These are phyloP conservation scores for Cryptococcus sp. DNA, from an alignment of 1,284 basidiomycete genomes.

Conservation along the genomic window DNA sequence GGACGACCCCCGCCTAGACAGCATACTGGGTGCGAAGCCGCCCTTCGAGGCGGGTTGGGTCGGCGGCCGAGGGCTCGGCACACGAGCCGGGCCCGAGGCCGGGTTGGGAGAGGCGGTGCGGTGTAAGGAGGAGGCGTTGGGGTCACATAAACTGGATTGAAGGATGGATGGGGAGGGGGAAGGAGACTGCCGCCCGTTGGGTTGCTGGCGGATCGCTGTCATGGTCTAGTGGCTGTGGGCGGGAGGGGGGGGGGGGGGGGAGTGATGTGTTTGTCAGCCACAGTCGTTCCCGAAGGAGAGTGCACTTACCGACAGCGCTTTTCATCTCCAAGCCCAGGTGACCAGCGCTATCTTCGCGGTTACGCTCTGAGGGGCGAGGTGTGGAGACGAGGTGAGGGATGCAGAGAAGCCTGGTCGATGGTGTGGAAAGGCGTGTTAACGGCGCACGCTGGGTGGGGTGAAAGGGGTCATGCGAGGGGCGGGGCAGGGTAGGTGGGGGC, in stretches of 20 bases:
- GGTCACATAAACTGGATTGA: constrained; percentile 3
- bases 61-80: constrained; percentile 12
- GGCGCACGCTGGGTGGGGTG: no score
- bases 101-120: constrained; percentile 2
- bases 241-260: no score
- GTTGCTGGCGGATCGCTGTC: constrained; percentile 5
- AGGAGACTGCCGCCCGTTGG: background rate
- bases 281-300: no score
- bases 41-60: constrained; percentile 26
- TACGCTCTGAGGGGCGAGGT: no score
- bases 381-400: no score
- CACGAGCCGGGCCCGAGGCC: constrained; percentile 2
- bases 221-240: constrained; percentile 1
- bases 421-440: no score
- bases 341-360: no score
- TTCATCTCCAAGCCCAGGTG: no score
- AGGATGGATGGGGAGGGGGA: constrained; percentile 4
- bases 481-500: background rate
- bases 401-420: no score
- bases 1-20: constrained; percentile 13
- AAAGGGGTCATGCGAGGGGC: background rate
- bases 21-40: constrained; percentile 39
- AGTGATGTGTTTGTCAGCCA: background rate
- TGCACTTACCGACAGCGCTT: no score
- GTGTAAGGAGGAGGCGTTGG: constrained; percentile 2